Evolutionary conservation across 148 eudicot species (phyloP).

Genomic region (Silene latifolia): DNA sequence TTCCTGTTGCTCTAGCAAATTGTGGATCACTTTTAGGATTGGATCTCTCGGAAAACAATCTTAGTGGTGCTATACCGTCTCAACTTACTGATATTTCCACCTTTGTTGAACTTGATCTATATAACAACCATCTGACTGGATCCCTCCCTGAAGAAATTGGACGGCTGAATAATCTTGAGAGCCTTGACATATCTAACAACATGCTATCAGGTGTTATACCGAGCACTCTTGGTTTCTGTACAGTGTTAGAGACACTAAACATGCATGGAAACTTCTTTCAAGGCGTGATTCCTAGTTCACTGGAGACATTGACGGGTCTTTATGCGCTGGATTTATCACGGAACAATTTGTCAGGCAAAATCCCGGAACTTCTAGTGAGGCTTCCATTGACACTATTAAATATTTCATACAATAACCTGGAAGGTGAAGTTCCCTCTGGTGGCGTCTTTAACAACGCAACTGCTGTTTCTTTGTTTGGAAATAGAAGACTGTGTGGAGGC

Average conservation of each 20-base stretch:
- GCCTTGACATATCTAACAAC: slow-evolving; percentile 21
- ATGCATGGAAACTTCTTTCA: slow-evolving; percentile 27
- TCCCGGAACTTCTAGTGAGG: slow-evolving; percentile 23
- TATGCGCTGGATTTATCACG: slow-evolving; percentile 25
- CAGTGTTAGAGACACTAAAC: slow-evolving; percentile 4
- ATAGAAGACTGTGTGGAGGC: slow-evolving; percentile 39
- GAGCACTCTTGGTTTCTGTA: slow-evolving; percentile 22
- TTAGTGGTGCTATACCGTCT: too few relatives aligned
- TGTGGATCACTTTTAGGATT: too few relatives aligned
- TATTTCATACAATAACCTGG: slow-evolving; percentile 31
- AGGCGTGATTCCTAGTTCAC: slow-evolving; percentile 27
- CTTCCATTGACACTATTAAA: slow-evolving; percentile 11
- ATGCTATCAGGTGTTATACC: slow-evolving; percentile 35
- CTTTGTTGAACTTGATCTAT: slow-evolving; percentile 10
- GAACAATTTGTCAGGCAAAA: slow-evolving; percentile 36
- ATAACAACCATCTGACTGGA: slow-evolving; percentile 28
- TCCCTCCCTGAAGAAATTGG: slow-evolving; percentile 28
- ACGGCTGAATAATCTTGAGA: slow-evolving; percentile 13
- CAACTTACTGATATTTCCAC: slow-evolving; percentile 20
- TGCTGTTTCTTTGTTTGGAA: slow-evolving; percentile 26
- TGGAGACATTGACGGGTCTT: slow-evolving; percentile 19
- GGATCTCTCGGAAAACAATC: too few relatives aligned
- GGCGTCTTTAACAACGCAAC: slow-evolving; percentile 33
- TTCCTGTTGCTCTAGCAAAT: too few relatives aligned
- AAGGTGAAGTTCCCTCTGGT: slow-evolving; percentile 31